phyloP scores from a whole-genome alignment of 768 basidiomycete species.

The Termitomyces sp. region DNA sequence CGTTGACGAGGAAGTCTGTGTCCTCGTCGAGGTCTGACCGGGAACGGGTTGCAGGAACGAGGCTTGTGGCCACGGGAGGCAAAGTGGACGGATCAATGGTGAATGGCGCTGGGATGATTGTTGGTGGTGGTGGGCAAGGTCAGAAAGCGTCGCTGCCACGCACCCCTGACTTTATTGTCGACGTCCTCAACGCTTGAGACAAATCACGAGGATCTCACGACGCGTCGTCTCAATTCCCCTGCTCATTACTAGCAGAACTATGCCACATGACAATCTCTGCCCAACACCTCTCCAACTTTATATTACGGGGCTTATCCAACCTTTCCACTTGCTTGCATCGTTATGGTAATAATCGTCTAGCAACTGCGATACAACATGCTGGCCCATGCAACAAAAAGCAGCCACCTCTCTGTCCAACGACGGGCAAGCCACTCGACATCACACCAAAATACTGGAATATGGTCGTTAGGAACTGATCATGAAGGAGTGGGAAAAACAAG shows the following conservation, averaged over 20 bases:
- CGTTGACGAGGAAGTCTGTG: slow-evolving; percentile 24
- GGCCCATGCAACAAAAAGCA: neutral
- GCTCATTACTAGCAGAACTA: neutral
- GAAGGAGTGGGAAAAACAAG: neutral
- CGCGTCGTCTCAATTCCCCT: neutral
- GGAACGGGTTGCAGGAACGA: slow-evolving; percentile 62
- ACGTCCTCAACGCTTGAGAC: slow-evolving; percentile 15
- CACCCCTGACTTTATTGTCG: slow-evolving; percentile 12
- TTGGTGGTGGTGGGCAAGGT: slow-evolving; percentile 7
- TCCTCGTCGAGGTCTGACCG: slow-evolving; percentile 58
- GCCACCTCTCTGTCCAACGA: neutral
- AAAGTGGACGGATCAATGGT: slow-evolving; percentile 68
- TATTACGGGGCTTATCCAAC: no score
- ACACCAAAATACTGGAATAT: neutral
- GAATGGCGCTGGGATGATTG: slow-evolving; percentile 3
- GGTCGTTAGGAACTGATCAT: neutral
- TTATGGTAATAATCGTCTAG: no score
- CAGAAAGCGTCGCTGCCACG: neutral
- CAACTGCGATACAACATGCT: no score
- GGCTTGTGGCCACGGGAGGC: slow-evolving; percentile 38
- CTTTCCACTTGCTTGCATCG: no score
- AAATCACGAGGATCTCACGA: slow-evolving; percentile 18
- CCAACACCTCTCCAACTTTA: neutral
- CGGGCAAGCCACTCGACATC: neutral
- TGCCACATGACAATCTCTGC: neutral